A percentile compares a stretch with the other conserved stretches of the same genome.
These are phyloP conservation scores for Coniochaeta hoffmannii DNA, from an alignment of 2,329 filamentous ascomycete species.

Conservation along the genomic window DNA sequence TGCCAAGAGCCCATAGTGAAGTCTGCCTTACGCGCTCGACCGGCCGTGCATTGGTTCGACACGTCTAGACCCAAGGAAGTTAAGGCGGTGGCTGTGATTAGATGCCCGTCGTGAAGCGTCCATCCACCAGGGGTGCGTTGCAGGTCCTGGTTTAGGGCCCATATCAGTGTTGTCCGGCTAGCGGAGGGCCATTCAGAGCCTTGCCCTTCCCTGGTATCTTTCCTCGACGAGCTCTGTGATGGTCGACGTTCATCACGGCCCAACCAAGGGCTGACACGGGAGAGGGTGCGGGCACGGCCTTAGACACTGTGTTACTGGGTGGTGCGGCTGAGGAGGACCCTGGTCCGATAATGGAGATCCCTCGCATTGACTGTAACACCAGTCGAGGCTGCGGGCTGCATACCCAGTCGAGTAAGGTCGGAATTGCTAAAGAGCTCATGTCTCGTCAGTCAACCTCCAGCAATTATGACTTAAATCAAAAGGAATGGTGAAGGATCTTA, in stretches of 20 bases:
- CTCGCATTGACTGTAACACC: background rate
- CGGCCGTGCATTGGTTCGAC: background rate
- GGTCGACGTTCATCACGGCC: background rate
- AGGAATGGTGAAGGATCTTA: too few relatives aligned
- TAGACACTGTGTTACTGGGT: background rate
- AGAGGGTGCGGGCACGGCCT: background rate
- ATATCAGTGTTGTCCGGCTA: background rate
- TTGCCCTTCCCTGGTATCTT: background rate
- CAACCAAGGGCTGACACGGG: background rate
- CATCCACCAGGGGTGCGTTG: too few relatives aligned
- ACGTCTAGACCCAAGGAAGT: background rate
- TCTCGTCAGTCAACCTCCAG: background rate
- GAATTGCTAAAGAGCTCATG: too few relatives aligned
- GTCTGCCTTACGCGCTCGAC: background rate
- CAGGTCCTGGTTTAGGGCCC: background rate
- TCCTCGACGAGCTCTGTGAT: background rate
- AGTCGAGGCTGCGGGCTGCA: background rate
- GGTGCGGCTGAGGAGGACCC: background rate
- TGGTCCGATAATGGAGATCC: background rate
- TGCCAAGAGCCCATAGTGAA: background rate
- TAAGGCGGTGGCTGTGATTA: background rate
- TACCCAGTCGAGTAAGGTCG: background rate
- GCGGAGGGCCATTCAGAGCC: background rate
- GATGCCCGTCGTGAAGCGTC: background rate
- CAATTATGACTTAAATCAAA: too few relatives aligned